Conservation (phyloP, 169 alveolate species). For the Fabrea salina region DNA sequence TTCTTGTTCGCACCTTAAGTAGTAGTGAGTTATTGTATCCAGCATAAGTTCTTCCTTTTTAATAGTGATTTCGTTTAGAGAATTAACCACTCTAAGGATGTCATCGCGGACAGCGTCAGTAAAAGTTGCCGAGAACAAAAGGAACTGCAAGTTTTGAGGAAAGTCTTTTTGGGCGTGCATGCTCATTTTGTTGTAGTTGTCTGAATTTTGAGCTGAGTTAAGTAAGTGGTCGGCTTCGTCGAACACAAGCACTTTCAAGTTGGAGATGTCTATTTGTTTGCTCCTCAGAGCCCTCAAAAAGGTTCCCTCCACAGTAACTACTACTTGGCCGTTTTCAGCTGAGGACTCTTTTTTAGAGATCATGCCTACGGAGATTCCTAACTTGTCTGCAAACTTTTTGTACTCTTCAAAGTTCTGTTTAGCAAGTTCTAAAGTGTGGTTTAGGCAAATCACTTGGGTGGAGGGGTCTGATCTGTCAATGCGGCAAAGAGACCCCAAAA, state of each 20-base stretch:
- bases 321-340: slow-evolving; percentile 48
- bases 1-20: not conserved
- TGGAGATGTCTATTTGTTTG: slow-evolving; percentile 21
- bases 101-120: slow-evolving; percentile 95
- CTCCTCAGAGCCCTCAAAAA: not conserved
- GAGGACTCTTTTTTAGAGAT: not conserved
- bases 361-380: slow-evolving; percentile 37
- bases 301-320: slow-evolving; percentile 52
- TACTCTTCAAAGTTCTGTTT: slow-evolving; percentile 48
- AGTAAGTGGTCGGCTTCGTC: slow-evolving; percentile 70
- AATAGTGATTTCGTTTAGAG: not conserved
- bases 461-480: slow-evolving; percentile 47
- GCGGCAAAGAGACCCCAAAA: slow-evolving; percentile 76
- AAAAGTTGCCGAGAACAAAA: slow-evolving; percentile 99
- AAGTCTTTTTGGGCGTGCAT: not conserved
- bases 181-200: not conserved
- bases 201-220: not conserved
- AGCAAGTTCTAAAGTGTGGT: slow-evolving; percentile 73
- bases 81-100: not conserved
- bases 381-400: slow-evolving; percentile 33
- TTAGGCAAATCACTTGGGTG: slow-evolving; percentile 57
- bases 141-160: not conserved
- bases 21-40: not conserved
- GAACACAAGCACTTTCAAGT: slow-evolving; percentile 56
- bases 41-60: slow-evolving; percentile 7